Percentiles rank a stretch among this genome's conserved stretches.
phyloP scores from a whole-genome alignment of 306 rosid genomes.

The Prunus mongolica region DNA sequence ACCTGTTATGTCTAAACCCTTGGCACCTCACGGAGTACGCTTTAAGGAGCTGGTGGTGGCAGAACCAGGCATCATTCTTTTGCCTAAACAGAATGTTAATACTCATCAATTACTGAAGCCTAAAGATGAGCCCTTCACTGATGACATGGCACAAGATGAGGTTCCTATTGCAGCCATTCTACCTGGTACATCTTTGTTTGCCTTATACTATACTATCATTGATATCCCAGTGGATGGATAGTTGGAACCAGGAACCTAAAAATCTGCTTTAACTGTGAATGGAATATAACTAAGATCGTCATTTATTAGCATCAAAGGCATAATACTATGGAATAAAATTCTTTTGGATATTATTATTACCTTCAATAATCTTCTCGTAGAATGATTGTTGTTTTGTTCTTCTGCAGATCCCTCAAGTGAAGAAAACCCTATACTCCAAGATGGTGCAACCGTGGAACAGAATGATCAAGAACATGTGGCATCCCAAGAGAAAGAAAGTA shows the following conservation, averaged over 20 bases:
- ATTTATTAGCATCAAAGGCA: background rate
- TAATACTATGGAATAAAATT: background rate
- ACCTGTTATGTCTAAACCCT: conserved; percentile 32
- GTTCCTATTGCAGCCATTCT: conserved; percentile 55
- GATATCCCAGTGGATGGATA: background rate
- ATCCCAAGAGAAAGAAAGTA: conserved; percentile 31
- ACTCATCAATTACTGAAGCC: conserved; percentile 49
- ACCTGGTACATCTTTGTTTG: conserved; percentile 48
- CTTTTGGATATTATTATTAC: background rate
- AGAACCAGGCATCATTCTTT: conserved; percentile 27
- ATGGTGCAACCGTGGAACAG: conserved; percentile 29
- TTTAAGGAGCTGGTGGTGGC: conserved; percentile 32
- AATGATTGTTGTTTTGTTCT: conserved; percentile 3
- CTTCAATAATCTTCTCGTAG: background rate
- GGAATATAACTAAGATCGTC: background rate
- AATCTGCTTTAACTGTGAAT: background rate
- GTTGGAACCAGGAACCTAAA: background rate
- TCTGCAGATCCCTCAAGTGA: conserved; percentile 43
- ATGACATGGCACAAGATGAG: conserved; percentile 32
- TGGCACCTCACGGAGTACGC: conserved; percentile 19
- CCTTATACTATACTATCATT: background rate
- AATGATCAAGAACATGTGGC: conserved; percentile 30
- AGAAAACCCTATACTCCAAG: conserved; percentile 26
- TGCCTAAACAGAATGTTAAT: conserved; percentile 28
- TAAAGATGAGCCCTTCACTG: conserved; percentile 78